Base-by-base conservation (phyloP, 2,329 filamentous ascomycete genomes). In the Chaetoscypha palmicola region DNA sequence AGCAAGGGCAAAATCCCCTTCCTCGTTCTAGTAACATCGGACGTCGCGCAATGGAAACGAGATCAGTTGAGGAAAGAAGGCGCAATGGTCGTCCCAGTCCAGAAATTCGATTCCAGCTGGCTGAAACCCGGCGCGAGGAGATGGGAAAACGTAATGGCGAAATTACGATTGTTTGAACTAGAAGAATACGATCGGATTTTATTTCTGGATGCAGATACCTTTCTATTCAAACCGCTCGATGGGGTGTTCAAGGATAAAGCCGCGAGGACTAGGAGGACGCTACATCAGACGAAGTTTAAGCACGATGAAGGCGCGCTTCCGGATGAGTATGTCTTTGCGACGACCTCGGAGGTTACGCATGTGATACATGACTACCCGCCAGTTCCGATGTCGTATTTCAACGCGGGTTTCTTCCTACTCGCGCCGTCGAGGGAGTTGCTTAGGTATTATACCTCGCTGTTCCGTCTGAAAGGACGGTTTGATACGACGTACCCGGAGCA, bases 321-420 rank as follows among this genome's bases (percentile, higher is more conserved):
- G 2, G 35, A 50, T 9, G 52, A 55, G 12, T 67, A 66, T 43
- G 52, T 67, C 24, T 63, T 65, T 19, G 54, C 62, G 1, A 58
- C 59, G 2, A 51, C 53, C 3, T 58, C 63, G 1, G 65, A 68
- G 46, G 63, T 65, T 26, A 56, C 57, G n/a, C 50, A 58, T 5
- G 51, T 54, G 2, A 59, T 56, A 5, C 67, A 69, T 48, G 45
- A 54, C 8, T 64, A 63, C 43, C 66, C 67, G 3, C 63, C 66
- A 2, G 46, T 59, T 16, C 56, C 43, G n/a, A 61, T 37, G 54
- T 57, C 3, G 32, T 53, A 35, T 49, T 65, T 70, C 52, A 67
- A 62, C 19, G 66, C 65, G 0, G 66, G 67, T 0, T 67, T 70
- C 52, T 67, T 66, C 56, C 46, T 70, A 3, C 55, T 64, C 2